Evolutionary conservation across 768 basidiomycete species (phyloP), one percentile per base, ranked within the genome.

Genomic region (Boletus reticulatus): DNA sequence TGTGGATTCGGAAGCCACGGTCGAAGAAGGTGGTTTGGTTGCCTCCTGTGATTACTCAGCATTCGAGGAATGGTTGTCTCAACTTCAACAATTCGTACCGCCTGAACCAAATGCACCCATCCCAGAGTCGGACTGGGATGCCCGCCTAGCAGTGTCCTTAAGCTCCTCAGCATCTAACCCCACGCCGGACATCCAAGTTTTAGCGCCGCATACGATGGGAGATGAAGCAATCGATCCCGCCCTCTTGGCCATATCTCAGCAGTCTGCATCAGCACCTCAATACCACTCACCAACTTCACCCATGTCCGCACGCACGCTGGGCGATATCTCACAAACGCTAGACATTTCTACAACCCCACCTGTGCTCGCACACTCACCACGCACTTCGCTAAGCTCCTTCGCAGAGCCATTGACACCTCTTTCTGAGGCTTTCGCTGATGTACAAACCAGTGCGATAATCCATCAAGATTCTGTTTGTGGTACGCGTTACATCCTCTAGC

Each of bases 11-110:
- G 62, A 53, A 31, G 45, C 48, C 48, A 5, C 39, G n/a, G 49
- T 48, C 31, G 65, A 56, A 32, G 58, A 59, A n/a, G 39, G 43
- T 37, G 13, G 49, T 37, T 54, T 41, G 9, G 49, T 17, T 24
- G 36, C 19, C 24, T 17, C 67, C 14, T 61, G 69, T 39, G 80
- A 82, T 59, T 71, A 74, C 48, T 59, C 71, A 20, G 63, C 75
- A 12, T 75, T 80, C 56, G 78, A 83, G 57, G 78, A 73, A 37
- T 83, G 80, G 80, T 72, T 83, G 68, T 75, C 73, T 48, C 75
- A 80, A 46, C 69, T 83, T n/a, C 74, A 80, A 42, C 67, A 74
- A 3, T 78, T 81, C 48, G 73, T 79, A 8, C 63, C 74, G 37
- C 43, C 48, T n/a, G 60, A 60, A 20, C 27, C 48, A 36, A 56